Evolutionary conservation across 1,284 basidiomycete species (phyloP).

Genomic region (Ceratobasidium theobromae): DNA sequence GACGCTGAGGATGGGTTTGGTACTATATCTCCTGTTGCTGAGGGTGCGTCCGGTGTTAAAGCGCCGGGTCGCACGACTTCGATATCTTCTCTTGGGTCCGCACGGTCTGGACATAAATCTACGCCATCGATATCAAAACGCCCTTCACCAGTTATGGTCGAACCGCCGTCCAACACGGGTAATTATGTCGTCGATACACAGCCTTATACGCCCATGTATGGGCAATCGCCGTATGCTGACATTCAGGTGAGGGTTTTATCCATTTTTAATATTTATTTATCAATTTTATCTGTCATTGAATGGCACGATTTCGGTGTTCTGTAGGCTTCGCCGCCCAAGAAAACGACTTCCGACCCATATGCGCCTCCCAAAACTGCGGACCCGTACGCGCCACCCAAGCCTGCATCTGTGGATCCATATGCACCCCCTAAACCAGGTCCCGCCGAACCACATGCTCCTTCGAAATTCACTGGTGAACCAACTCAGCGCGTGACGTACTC

Average conservation of each 20-base stretch:
- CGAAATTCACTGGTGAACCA: conserved; percentile 26
- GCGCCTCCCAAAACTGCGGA: conserved; percentile 31
- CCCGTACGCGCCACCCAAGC: conserved; percentile 37
- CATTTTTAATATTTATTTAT: background rate
- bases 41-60: background rate
- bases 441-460: conserved; percentile 14
- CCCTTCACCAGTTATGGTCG: conserved; percentile 26
- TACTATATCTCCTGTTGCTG: background rate
- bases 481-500: conserved; percentile 28
- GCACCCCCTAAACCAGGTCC: conserved; percentile 33
- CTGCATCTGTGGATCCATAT: conserved; percentile 33
- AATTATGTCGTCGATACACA: conserved; percentile 16
- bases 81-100: background rate
- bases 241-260: conserved; percentile 21
- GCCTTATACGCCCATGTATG: conserved; percentile 34
- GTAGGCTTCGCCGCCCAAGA: conserved; percentile 17
- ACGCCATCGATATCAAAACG: conserved; percentile 27
- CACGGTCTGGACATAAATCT: conserved; percentile 13
- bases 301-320: background rate
- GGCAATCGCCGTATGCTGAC: conserved; percentile 24
- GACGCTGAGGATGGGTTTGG: conserved; percentile 6
- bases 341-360: background rate
- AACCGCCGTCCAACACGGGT: background rate
- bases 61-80: conserved; percentile 24
- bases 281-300: background rate